phyloP scores from a whole-genome alignment of 2,329 filamentous ascomycete species.

The Chrysoporthe cubensis region DNA sequence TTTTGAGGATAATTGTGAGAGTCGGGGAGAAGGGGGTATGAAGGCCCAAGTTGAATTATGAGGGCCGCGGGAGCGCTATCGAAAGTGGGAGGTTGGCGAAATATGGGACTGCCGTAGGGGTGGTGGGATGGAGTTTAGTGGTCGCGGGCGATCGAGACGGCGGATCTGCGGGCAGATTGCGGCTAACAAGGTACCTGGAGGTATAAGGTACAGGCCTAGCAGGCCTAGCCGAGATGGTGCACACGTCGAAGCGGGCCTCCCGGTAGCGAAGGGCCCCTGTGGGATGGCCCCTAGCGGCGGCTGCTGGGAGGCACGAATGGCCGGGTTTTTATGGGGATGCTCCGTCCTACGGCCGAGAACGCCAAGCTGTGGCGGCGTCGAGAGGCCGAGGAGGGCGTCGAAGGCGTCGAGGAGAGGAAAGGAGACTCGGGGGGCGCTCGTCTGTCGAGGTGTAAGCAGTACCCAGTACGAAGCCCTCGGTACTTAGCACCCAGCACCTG shows the following conservation, averaged over 20 bases:
- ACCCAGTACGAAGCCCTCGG: neutral
- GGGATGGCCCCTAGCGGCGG: no score
- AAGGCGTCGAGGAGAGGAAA: neutral
- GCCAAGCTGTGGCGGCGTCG: neutral
- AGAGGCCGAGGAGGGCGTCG: neutral
- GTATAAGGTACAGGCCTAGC: slow-evolving; percentile 2
- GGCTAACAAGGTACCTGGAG: neutral
- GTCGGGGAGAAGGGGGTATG: neutral
- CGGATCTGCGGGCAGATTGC: slow-evolving; percentile 13
- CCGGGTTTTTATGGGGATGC: neutral
- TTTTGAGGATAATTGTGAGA: neutral
- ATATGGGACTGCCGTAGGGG: slow-evolving; percentile 10
- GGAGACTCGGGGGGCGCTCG: neutral
- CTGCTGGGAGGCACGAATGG: no score
- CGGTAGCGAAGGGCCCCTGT: neutral
- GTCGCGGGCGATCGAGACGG: slow-evolving; percentile 7
- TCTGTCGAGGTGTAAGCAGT: neutral
- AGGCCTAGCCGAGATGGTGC: neutral
- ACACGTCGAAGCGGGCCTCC: neutral
- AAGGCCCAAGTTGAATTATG: neutral
- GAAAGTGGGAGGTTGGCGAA: slow-evolving; percentile 20
- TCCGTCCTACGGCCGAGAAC: neutral
- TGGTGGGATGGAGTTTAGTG: slow-evolving; percentile 9
- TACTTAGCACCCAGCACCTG: neutral
- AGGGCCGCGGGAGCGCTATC: neutral